phyloP scores from a whole-genome alignment of 1,139 yeast species.

The Hyphopichia fennica region DNA sequence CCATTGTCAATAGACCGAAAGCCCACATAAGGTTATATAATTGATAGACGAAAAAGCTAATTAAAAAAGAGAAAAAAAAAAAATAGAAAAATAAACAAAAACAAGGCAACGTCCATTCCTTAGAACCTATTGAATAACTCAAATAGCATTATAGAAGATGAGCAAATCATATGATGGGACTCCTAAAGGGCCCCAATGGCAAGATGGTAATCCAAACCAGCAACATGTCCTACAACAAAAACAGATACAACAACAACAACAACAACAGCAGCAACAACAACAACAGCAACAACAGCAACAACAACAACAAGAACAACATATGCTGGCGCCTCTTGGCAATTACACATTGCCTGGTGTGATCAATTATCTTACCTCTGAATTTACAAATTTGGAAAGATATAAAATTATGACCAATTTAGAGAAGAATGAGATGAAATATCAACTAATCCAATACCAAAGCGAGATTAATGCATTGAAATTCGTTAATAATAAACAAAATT shows the following conservation, averaged over 20 bases:
- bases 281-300: slow-evolving; percentile 14
- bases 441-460: slow-evolving; percentile 54
- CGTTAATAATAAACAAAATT: slow-evolving; percentile 35
- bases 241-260: slow-evolving; percentile 8
- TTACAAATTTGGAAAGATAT: slow-evolving; percentile 57
- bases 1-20: no score
- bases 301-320: slow-evolving; percentile 9
- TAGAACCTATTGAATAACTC: no score
- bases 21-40: no score
- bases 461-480: slow-evolving; percentile 49
- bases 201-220: slow-evolving; percentile 2
- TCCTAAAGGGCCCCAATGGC: background rate
- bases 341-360: slow-evolving; percentile 67
- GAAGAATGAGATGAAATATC: slow-evolving; percentile 55
- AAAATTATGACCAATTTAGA: slow-evolving; percentile 58
- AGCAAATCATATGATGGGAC: background rate
- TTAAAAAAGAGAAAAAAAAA: no score
- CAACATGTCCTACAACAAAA: slow-evolving; percentile 11
- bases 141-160: background rate
- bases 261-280: slow-evolving; percentile 2
- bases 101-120: no score
- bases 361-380: slow-evolving; percentile 60
- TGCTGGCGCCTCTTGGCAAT: slow-evolving; percentile 22
- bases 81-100: background rate
- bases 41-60: no score